Evolutionary conservation across 192 early-diverging fungal genomes (phyloP), one percentile per base, ranked within the genome.

Genomic region (Helicostylum pulchrum): DNA sequence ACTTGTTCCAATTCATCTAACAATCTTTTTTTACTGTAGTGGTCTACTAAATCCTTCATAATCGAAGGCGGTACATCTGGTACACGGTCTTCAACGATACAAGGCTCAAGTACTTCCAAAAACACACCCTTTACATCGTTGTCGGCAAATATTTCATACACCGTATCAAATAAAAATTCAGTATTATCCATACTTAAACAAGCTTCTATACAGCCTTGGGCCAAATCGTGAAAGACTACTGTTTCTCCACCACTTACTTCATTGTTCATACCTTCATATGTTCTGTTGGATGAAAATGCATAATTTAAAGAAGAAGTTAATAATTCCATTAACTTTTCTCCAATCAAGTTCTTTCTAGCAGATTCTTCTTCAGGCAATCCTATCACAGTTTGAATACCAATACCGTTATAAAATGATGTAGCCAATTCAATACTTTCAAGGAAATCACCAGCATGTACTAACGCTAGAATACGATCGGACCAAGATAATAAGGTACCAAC

Each of bases 281-380:
- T 77, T 9, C 78, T 54, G 42, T 75, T 75, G 8, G 72, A 72
- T 7, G 82, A 83, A 59, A 85, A 85, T 0, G 81, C 73, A 46
- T 83, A 82, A 54, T 83, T 83, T 17, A 85, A 62, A 5, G 79
- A 81, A 15, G 75, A 76, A 7, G 61, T 71, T 26, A 85, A 58
- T 23, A 85, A 73, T 14, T 83, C 79, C 60, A 81, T 80, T 15
- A 85, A 68, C 52, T 80, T 76, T 49, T 83, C 80, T 3, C 84
- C 78, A 1, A 85, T 81, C 34, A 83, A 23, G 43, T 75, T 59
- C 44, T 83, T 80, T 0, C 84, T 71, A 20, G 70, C 67, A 26
- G 72, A 62, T 71, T 88, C 80, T 48, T 81, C 74, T 46, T 83
- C 78, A 3, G 83, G 82, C 21, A 87, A 47, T 49, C 88, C 80